These are phyloP conservation scores for Argentina anserina DNA, from an alignment of 306 rosid species.

Conservation along the genomic window DNA sequence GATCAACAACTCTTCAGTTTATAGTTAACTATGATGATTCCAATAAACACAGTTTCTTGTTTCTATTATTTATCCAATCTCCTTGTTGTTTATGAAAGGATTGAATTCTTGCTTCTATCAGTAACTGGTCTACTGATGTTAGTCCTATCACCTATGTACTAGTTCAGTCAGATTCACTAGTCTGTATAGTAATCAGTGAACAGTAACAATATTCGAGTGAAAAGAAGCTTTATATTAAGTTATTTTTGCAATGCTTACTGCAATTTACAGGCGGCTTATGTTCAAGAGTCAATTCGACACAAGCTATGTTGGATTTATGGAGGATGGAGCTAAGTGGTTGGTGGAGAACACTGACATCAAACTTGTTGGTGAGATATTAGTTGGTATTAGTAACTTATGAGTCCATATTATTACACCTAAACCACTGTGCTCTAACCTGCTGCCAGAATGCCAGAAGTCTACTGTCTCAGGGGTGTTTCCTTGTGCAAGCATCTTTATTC, in stretches of 20 bases:
- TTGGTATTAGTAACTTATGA: background rate
- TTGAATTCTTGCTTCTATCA: background rate
- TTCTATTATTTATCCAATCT: background rate
- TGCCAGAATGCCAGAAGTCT: background rate
- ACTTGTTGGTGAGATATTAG: constrained; percentile 60
- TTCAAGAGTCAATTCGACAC: constrained; percentile 62
- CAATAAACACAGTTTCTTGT: background rate
- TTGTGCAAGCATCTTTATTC: background rate
- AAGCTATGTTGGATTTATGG: constrained; percentile 69
- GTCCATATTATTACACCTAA: background rate
- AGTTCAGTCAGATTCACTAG: background rate
- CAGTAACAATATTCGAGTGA: background rate
- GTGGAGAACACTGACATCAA: constrained; percentile 87
- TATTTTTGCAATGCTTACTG: background rate
- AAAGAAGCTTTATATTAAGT: background rate
- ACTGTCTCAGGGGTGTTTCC: background rate
- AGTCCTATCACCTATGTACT: background rate
- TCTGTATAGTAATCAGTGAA: background rate
- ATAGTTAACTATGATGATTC: background rate
- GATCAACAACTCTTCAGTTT: background rate
- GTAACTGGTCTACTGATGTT: background rate
- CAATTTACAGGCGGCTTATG: constrained; percentile 46
- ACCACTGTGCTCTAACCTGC: background rate
- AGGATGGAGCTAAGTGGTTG: constrained; percentile 90
- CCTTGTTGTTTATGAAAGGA: background rate